Evolutionary conservation across 768 basidiomycete species (phyloP).

Genomic region (Tylopilus rubrobrunneus): DNA sequence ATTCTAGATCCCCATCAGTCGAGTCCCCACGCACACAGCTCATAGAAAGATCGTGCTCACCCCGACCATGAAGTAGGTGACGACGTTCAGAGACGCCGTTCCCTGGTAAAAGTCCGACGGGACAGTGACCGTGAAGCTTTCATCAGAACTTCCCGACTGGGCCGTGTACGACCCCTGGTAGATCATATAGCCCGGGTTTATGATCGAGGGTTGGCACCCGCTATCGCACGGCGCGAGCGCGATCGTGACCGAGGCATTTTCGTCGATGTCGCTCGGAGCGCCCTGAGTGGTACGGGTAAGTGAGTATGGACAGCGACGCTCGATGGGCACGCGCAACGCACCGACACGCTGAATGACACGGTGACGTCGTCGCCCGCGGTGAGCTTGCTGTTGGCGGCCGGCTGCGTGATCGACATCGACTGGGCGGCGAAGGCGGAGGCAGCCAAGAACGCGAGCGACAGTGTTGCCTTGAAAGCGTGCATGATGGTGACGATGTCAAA

Average conservation of each 20-base stretch:
- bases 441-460: slow-evolving; percentile 15
- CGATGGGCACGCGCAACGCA: not conserved
- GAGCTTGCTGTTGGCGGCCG: slow-evolving; percentile 7
- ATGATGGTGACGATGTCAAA: slow-evolving; percentile 4
- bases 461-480: slow-evolving; percentile 9
- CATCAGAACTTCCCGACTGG: slow-evolving; percentile 12
- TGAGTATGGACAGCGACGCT: not conserved
- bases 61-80: slow-evolving; percentile 37
- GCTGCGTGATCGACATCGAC: slow-evolving; percentile 4
- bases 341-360: slow-evolving; percentile 18
- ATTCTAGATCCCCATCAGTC: slow-evolving; percentile 6
- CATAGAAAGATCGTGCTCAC: slow-evolving; percentile 25
- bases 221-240: slow-evolving; percentile 26
- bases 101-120: slow-evolving; percentile 27
- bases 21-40: not conserved
- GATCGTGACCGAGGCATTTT: slow-evolving; percentile 27
- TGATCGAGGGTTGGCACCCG: slow-evolving; percentile 21
- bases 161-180: slow-evolving; percentile 34
- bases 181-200: slow-evolving; percentile 28
- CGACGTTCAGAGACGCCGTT: slow-evolving; percentile 32
- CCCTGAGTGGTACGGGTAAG: slow-evolving; percentile 4
- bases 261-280: slow-evolving; percentile 21
- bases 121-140: slow-evolving; percentile 32
- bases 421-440: slow-evolving; percentile 14
- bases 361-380: slow-evolving; percentile 3